Evolutionary conservation across 2,329 filamentous ascomycete genomes (phyloP), one percentile per base, ranked within the genome.

Genomic region (Penicillium brasilianum): DNA sequence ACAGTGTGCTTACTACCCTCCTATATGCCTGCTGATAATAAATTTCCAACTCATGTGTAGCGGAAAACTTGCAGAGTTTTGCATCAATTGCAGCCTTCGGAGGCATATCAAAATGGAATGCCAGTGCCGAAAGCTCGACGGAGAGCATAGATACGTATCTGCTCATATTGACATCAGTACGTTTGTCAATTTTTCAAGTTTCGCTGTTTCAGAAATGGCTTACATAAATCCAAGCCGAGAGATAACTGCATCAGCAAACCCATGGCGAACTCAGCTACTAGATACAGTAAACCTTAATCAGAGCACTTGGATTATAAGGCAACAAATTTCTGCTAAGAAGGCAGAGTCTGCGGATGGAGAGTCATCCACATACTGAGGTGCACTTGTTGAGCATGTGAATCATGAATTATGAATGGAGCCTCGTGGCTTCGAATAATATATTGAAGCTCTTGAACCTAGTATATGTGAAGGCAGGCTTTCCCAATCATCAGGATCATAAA

Each of bases 211-310:
- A 25, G 32, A 1, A 2, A 50, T 16, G 6, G 25, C 46, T 49
- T 10, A 49, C 25, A 49, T 2, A 32, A 14, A 18, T 16, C 8
- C 25, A 10, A 7, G 25, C 48, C 1, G 7, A 39, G 5, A 68
- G 62, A 68, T 56, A 63, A 68, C 25, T 68, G 64, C 43, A 61
- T 68, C 49, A 62, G 59, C 53, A 67, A 56, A 61, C 66, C 56
- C 64, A 67, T 39, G 64, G 64, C 25, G 57, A 65, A 25, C 64
- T 68, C n/a, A 48, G 56, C 14, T 68, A 64, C 59, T 68, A 64
- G 32, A 43, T 49, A 25, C 14, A 18, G 3, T 16, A 7, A 16
- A 49, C 32, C 25, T 32, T 30, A 6, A 8, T 16, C 20, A 22
- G 32, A 2, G 32, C 10, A 34, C 10, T 34, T 34, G 8, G 10